phyloP scores from a whole-genome alignment of 2,329 filamentous ascomycete genomes.

The Aspergillus sp. region DNA sequence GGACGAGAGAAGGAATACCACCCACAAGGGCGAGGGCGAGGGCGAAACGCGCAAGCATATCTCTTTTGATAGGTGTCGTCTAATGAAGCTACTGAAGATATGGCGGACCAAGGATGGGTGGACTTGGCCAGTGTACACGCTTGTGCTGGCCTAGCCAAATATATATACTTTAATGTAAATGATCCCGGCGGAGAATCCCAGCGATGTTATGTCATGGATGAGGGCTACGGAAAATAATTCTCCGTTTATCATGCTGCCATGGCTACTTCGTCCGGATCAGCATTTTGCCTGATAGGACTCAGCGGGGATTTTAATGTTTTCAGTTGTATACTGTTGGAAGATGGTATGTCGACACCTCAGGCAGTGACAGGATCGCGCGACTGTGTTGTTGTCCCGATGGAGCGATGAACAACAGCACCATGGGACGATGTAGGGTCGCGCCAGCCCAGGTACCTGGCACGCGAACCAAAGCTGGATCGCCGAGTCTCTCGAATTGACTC shows the following conservation, averaged over 20 bases:
- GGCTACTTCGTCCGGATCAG: not conserved
- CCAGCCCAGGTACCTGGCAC: not conserved
- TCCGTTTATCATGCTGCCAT: conserved; percentile 17
- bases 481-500: not conserved
- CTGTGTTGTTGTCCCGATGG: not conserved
- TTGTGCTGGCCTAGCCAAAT: not conserved
- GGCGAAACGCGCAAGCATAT: not conserved
- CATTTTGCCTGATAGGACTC: not conserved
- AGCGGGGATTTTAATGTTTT: not conserved
- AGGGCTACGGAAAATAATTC: conserved; percentile 17
- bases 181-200: conserved; percentile 12
- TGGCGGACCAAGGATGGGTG: too few relatives aligned
- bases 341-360: not conserved
- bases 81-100: not conserved
- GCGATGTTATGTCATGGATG: not conserved
- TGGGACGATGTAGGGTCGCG: not conserved
- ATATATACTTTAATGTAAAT: not conserved
- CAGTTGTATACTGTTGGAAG: not conserved
- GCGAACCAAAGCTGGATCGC: not conserved
- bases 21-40: conserved; percentile 2
- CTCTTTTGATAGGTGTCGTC: not conserved
- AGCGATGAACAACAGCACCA: not conserved
- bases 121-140: not conserved
- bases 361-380: not conserved
- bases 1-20: conserved; percentile 3